A percentile compares a stretch with the other conserved stretches of the same genome.
These are phyloP conservation scores for Quillaja saponaria DNA, from an alignment of 306 rosid genomes.

Conservation along the genomic window DNA sequence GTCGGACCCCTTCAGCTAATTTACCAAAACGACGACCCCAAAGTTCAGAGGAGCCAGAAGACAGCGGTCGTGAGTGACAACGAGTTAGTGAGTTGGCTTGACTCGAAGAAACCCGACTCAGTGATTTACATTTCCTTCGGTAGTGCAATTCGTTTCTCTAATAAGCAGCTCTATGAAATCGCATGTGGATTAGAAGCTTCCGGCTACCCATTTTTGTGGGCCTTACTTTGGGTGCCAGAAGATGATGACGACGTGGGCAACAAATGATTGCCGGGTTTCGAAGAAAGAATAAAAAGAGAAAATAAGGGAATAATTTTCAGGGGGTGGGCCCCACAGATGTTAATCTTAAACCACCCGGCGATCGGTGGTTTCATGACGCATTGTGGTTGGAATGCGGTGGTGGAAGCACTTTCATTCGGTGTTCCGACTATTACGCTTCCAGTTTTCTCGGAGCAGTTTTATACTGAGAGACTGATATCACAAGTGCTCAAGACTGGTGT, in stretches of 20 bases:
- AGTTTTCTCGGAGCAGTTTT: slow-evolving; percentile 41
- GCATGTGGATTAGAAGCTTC: too few relatives aligned
- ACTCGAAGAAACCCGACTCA: background rate
- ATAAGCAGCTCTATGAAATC: too few relatives aligned
- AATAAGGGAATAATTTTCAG: background rate
- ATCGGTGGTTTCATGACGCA: slow-evolving; percentile 65
- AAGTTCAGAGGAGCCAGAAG: background rate
- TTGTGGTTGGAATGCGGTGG: slow-evolving; percentile 59
- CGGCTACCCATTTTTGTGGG: too few relatives aligned
- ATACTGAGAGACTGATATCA: slow-evolving; percentile 36
- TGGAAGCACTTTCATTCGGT: background rate
- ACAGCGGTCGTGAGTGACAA: background rate
- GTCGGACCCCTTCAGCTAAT: slow-evolving; percentile 39
- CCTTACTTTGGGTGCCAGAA: too few relatives aligned
- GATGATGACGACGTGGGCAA: too few relatives aligned
- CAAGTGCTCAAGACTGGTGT: slow-evolving; percentile 36
- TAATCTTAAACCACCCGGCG: slow-evolving; percentile 45
- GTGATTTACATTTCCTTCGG: background rate
- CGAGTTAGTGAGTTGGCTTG: background rate
- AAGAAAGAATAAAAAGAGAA: too few relatives aligned
- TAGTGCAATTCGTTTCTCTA: background rate
- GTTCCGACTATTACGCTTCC: slow-evolving; percentile 45
- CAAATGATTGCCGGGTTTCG: too few relatives aligned
- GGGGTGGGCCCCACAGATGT: slow-evolving; percentile 56
- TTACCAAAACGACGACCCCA: background rate